Conservation (phyloP, 1,284 basidiomycete genomes). For the Agroathelia rolfsii region DNA sequence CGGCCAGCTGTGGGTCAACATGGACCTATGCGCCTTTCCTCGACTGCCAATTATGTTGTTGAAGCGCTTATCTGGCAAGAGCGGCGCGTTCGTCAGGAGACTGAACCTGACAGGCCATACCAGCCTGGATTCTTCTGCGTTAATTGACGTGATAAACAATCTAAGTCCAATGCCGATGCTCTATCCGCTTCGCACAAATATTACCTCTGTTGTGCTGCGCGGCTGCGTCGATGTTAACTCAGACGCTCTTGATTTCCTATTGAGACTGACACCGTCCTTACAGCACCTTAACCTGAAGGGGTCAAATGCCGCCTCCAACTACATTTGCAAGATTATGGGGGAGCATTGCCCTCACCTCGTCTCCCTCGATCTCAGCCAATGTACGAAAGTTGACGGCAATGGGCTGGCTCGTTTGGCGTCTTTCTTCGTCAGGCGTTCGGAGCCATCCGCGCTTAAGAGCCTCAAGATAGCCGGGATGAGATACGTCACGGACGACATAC, state of each 20-base stretch:
- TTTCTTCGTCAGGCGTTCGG: slow-evolving; percentile 32
- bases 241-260: slow-evolving; percentile 57
- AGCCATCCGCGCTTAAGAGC: slow-evolving; percentile 40
- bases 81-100: slow-evolving; percentile 57
- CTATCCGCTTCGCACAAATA: slow-evolving; percentile 42
- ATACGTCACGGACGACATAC: slow-evolving; percentile 45
- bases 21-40: slow-evolving; percentile 55
- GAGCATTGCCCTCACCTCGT: slow-evolving; percentile 44
- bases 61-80: slow-evolving; percentile 35
- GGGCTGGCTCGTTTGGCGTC: slow-evolving; percentile 42
- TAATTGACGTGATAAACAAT: slow-evolving; percentile 42
- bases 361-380: slow-evolving; percentile 67
- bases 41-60: slow-evolving; percentile 41
- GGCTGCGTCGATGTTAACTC: slow-evolving; percentile 64
- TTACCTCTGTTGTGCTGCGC: slow-evolving; percentile 63
- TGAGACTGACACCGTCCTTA: slow-evolving; percentile 60
- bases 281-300: slow-evolving; percentile 57
- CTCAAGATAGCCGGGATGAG: slow-evolving; percentile 60
- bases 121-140: slow-evolving; percentile 35
- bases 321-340: slow-evolving; percentile 61
- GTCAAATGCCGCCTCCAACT: slow-evolving; percentile 56
- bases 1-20: slow-evolving; percentile 73
- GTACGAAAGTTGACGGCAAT: slow-evolving; percentile 54
- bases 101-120: slow-evolving; percentile 63
- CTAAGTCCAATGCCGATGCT: slow-evolving; percentile 25